These are phyloP conservation scores for Curvularia sp. DNA, from an alignment of 2,329 filamentous ascomycete genomes.

Conservation along the genomic window DNA sequence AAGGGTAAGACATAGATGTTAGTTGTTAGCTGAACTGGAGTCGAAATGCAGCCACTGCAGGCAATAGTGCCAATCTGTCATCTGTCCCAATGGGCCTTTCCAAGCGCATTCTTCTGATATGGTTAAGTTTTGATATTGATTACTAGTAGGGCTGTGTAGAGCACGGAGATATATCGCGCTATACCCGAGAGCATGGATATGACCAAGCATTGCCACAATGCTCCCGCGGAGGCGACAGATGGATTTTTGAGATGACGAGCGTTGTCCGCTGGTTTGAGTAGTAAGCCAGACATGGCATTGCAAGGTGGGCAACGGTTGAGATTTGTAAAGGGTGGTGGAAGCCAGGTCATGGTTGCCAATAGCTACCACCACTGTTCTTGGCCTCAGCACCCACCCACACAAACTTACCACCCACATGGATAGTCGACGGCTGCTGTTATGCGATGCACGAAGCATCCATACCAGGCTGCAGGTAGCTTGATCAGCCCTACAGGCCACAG, in stretches of 20 bases:
- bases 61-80: not conserved
- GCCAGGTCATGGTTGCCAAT: not conserved
- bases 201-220: not conserved
- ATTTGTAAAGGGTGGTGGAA: not conserved
- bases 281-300: too few species aligned
- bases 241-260: not conserved
- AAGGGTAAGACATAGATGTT: not conserved
- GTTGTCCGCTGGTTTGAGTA: not conserved
- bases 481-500: conserved; percentile 1
- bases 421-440: not conserved
- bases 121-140: not conserved
- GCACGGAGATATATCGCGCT: not conserved
- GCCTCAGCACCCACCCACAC: not conserved
- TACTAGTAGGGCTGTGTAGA: not conserved
- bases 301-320: not conserved
- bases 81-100: not conserved
- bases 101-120: not conserved
- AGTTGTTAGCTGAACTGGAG: not conserved
- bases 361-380: not conserved
- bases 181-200: not conserved
- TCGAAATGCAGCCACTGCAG: not conserved
- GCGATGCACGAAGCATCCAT: not conserved
- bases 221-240: not conserved
- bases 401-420: not conserved
- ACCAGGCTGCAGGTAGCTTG: not conserved